Conservation (phyloP, 805 yeast genomes). For the Saccharomycopsis guyanensis region DNA sequence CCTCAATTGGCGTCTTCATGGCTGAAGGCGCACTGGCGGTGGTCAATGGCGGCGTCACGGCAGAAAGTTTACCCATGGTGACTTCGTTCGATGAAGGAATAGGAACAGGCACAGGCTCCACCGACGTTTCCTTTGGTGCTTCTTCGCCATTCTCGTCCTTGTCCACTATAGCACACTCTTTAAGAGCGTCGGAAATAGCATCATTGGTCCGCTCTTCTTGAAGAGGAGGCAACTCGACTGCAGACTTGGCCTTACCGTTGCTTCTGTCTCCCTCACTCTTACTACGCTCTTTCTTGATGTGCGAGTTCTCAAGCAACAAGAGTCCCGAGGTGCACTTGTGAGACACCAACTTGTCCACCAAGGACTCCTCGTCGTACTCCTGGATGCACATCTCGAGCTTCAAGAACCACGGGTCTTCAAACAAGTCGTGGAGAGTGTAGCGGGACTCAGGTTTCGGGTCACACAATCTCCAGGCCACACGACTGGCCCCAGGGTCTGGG, state of each 20-base stretch:
- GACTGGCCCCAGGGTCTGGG: conserved; percentile 50
- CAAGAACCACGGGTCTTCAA: conserved; percentile 58
- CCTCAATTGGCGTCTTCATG: not conserved
- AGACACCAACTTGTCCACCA: conserved; percentile 6
- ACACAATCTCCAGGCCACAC: conserved; percentile 67
- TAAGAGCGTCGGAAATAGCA: conserved; percentile 1
- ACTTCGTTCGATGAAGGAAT: not conserved
- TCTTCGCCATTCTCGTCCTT: not conserved
- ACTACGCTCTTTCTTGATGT: not conserved
- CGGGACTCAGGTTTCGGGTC: conserved; percentile 54
- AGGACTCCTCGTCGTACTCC: conserved; percentile 29
- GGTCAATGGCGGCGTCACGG: not conserved
- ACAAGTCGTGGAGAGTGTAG: conserved; percentile 45
- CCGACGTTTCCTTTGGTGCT: not conserved
- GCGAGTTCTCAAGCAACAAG: conserved; percentile 2
- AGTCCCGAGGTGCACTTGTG: conserved; percentile 2
- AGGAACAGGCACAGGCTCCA: not conserved
- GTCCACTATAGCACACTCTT: not conserved
- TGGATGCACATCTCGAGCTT: conserved; percentile 51
- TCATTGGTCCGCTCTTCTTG: not conserved
- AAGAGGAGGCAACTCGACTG: not conserved
- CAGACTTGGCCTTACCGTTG: not conserved
- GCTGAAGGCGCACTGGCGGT: not conserved
- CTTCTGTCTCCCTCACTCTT: not conserved
- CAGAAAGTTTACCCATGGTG: not conserved